Evolutionary conservation across 2,329 filamentous ascomycete species (phyloP).

Genomic region (Fonsecaea pedrosoi): DNA sequence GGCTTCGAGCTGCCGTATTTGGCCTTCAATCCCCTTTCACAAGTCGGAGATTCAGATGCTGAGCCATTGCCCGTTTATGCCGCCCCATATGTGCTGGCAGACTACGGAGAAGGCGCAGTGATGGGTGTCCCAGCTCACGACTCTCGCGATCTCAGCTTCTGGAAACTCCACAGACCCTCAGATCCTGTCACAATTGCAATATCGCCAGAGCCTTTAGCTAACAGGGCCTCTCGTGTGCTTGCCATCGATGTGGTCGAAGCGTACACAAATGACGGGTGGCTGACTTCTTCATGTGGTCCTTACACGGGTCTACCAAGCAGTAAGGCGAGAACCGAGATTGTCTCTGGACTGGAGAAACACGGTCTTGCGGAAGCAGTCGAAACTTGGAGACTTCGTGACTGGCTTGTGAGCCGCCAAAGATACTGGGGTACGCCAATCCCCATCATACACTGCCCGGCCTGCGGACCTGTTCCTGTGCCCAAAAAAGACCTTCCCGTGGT

Average conservation of each 20-base stretch:
- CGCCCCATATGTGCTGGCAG: conserved; percentile 82
- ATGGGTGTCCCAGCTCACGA: conserved; percentile 94
- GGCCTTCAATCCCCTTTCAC: conserved; percentile 69
- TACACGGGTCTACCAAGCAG: conserved; percentile 70
- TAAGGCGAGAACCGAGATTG: conserved; percentile 67
- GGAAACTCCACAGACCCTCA: conserved; percentile 69
- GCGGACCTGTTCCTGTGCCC: conserved; percentile 80
- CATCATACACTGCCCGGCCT: conserved; percentile 79
- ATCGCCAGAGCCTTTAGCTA: conserved; percentile 48
- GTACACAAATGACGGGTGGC: conserved; percentile 69
- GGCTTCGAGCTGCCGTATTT: conserved; percentile 72
- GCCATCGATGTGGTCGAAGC: conserved; percentile 55
- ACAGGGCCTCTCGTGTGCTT: conserved; percentile 35
- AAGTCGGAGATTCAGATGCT: conserved; percentile 60
- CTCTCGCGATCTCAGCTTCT: conserved; percentile 77
- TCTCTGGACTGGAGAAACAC: conserved; percentile 57
- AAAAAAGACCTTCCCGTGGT: conserved; percentile 76
- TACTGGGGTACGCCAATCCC: conserved; percentile 94
- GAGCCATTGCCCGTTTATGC: conserved; percentile 76
- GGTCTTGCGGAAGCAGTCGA: conserved; percentile 69
- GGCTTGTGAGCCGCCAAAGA: conserved; percentile 88
- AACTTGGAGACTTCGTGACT: conserved; percentile 83
- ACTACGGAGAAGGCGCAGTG: conserved; percentile 85
- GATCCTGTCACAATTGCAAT: conserved; percentile 70
- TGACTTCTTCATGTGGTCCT: conserved; percentile 69